A percentile compares a stretch with the other conserved stretches of the same genome.
These are phyloP conservation scores for Talaromyces adpressus DNA, from an alignment of 495 filamentous ascomycete species.

Conservation along the genomic window DNA sequence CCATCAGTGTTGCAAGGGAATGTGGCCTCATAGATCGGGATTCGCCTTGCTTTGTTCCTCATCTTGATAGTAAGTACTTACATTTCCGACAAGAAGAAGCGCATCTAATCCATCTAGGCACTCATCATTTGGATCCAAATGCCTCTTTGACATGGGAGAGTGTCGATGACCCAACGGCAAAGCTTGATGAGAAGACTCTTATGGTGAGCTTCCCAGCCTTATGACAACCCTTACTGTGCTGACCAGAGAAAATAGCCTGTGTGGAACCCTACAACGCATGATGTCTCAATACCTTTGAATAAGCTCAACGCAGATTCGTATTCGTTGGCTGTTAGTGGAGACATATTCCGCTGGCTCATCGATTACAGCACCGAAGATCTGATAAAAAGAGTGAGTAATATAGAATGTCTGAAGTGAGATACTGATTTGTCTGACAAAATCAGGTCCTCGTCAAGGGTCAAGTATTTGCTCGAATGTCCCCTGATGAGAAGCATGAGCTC, in stretches of 20 bases:
- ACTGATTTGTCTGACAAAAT: neutral
- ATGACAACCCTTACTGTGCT: neutral
- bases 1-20: constrained; percentile 92
- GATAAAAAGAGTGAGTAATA: constrained; percentile 54
- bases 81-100: neutral
- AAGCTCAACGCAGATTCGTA: constrained; percentile 72
- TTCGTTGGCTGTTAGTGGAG: constrained; percentile 81
- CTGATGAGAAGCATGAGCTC: constrained; percentile 97
- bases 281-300: constrained; percentile 81
- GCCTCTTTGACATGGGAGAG: constrained; percentile 81
- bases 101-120: constrained; percentile 22
- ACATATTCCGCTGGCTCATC: constrained; percentile 94
- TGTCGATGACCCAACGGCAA: constrained; percentile 71
- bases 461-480: constrained; percentile 97
- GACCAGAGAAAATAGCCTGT: constrained; percentile 52
- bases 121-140: constrained; percentile 57
- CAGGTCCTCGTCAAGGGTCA: constrained; percentile 86
- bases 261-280: constrained; percentile 56
- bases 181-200: constrained; percentile 70
- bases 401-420: neutral
- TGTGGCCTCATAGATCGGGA: constrained; percentile 74
- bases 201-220: constrained; percentile 37
- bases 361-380: constrained; percentile 78
- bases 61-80: constrained; percentile 62
- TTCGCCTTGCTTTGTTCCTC: constrained; percentile 87